Conservation (phyloP, 768 basidiomycete genomes). For the Asterophora parasitica region DNA sequence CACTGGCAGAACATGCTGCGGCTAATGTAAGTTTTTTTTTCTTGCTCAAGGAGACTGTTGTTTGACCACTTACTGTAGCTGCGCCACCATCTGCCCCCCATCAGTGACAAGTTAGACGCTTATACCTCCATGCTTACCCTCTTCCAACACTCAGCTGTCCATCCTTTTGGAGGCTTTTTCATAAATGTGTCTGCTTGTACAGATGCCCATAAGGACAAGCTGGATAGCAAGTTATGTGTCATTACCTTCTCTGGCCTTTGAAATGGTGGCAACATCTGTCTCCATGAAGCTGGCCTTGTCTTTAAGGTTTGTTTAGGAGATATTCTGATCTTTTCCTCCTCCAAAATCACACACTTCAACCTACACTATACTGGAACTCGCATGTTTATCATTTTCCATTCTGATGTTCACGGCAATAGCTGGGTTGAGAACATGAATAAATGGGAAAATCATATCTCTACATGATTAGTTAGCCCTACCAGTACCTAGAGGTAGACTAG, state of each 20-base stretch:
- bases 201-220: slow-evolving; percentile 16
- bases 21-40: not conserved
- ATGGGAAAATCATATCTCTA: not conserved
- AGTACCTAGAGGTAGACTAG: no score
- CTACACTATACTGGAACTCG: slow-evolving; percentile 17
- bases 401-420: slow-evolving; percentile 7
- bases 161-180: slow-evolving; percentile 21
- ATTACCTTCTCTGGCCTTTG: slow-evolving; percentile 19
- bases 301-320: slow-evolving; percentile 18
- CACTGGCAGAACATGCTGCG: not conserved
- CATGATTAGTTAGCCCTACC: no score
- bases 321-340: slow-evolving; percentile 19
- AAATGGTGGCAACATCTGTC: slow-evolving; percentile 20
- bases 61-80: not conserved
- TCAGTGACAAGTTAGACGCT: not conserved
- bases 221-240: slow-evolving; percentile 21
- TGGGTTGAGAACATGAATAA: not conserved
- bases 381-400: slow-evolving; percentile 19
- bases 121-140: not conserved
- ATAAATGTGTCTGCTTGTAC: slow-evolving; percentile 22
- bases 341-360: slow-evolving; percentile 21
- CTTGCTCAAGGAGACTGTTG: not conserved
- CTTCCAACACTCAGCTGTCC: slow-evolving; percentile 1
- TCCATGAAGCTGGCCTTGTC: slow-evolving; percentile 22
- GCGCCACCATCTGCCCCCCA: not conserved